A percentile compares a stretch with the other conserved stretches of the same genome.
phyloP scores from a whole-genome alignment of 345 rosid species.

The Excoecaria cochinchinensis region DNA sequence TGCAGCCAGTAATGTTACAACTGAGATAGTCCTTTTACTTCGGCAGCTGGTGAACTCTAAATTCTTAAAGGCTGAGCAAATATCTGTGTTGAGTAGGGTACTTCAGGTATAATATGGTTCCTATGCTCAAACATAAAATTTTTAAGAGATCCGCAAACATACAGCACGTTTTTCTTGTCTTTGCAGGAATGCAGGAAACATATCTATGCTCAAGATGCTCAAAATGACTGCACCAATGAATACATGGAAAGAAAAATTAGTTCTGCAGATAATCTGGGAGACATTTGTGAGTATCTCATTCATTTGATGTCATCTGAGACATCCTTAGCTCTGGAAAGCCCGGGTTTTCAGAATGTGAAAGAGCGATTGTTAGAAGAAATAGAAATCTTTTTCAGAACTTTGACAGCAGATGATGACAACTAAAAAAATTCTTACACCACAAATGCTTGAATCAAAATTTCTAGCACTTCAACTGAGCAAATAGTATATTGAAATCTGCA shows the following conservation, averaged over 20 bases:
- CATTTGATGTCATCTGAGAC: slow-evolving; percentile 46
- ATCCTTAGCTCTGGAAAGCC: background rate
- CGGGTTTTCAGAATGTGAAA: slow-evolving; percentile 22
- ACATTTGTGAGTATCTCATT: slow-evolving; percentile 53
- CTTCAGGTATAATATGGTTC: slow-evolving; percentile 53
- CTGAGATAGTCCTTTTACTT: slow-evolving; percentile 61
- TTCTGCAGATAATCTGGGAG: slow-evolving; percentile 31
- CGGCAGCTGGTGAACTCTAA: slow-evolving; percentile 51
- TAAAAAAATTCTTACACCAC: background rate
- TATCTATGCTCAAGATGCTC: slow-evolving; percentile 29
- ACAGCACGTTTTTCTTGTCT: background rate
- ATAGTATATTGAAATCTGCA: background rate
- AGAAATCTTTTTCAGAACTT: slow-evolving; percentile 50
- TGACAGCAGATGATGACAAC: slow-evolving; percentile 21
- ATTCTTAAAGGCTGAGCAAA: slow-evolving; percentile 59
- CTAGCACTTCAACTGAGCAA: background rate
- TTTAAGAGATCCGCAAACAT: background rate
- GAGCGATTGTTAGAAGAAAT: slow-evolving; percentile 54
- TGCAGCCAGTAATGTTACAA: slow-evolving; percentile 40
- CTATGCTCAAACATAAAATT: background rate
- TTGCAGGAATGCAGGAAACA: slow-evolving; percentile 68
- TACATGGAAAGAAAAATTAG: slow-evolving; percentile 21
- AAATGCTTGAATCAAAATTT: background rate
- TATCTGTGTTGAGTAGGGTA: slow-evolving; percentile 41
- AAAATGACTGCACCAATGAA: slow-evolving; percentile 29